Percentiles rank a stretch among this genome's conserved stretches.
Conservation (phyloP, 176 grass and related monocot species). For the Elymus sibiricus region DNA sequence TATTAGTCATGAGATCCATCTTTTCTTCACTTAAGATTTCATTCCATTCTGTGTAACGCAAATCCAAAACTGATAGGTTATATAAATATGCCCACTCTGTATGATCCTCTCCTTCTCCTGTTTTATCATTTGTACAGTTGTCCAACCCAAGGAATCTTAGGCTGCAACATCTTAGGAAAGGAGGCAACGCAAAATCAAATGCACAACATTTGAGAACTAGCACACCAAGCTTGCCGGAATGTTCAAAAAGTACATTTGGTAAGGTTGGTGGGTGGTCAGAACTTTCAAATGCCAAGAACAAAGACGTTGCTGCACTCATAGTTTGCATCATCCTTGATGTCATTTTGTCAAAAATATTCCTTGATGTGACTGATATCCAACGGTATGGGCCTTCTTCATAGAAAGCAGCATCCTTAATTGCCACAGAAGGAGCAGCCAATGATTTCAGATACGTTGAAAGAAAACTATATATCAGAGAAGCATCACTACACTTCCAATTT, state of each 20-base stretch:
- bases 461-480: rapidly evolving
- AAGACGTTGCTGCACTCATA: neutral
- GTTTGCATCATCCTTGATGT: neutral
- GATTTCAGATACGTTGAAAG: neutral
- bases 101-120: neutral
- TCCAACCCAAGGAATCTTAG: slow-evolving; percentile 17
- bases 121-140: neutral
- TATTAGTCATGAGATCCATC: neutral
- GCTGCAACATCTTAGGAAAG: neutral
- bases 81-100: neutral
- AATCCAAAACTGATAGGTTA: neutral
- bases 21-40: neutral
- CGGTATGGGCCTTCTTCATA: neutral
- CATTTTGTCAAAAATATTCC: neutral
- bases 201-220: neutral
- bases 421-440: neutral
- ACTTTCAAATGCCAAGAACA: neutral
- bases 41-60: neutral
- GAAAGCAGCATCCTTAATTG: neutral
- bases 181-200: slow-evolving; percentile 7
- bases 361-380: neutral
- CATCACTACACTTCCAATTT: neutral
- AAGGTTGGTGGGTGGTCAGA: neutral
- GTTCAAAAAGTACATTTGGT: neutral
- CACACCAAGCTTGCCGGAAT: neutral